phyloP scores from a whole-genome alignment of 768 basidiomycete species.

The Kwoniella botswanensis region DNA sequence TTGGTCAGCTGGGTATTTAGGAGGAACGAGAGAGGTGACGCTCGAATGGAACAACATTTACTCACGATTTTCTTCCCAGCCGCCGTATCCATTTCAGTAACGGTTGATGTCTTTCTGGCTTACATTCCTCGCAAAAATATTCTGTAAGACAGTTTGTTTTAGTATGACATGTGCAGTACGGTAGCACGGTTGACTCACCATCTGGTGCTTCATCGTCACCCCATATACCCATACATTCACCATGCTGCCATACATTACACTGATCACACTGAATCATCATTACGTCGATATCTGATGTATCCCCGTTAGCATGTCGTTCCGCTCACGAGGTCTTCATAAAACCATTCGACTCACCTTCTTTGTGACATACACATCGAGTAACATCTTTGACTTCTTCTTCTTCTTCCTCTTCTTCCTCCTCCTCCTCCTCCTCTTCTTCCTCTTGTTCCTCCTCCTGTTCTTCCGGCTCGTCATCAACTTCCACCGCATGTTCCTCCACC shows the following conservation, averaged over 20 bases:
- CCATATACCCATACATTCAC: slow-evolving; percentile 86
- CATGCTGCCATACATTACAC: slow-evolving; percentile 98
- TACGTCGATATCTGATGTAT: slow-evolving; percentile 69
- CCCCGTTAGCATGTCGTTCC: slow-evolving; percentile 2
- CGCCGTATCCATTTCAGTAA: slow-evolving; percentile 60
- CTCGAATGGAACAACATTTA: slow-evolving; percentile 11
- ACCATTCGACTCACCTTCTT: slow-evolving; percentile 37
- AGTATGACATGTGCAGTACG: not conserved
- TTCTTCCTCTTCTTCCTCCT: slow-evolving; percentile 31
- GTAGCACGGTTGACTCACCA: slow-evolving; percentile 39
- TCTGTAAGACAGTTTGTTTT: slow-evolving; percentile 61
- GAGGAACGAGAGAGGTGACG: not conserved
- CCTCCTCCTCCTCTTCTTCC: slow-evolving; percentile 30
- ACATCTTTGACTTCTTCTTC: slow-evolving; percentile 41
- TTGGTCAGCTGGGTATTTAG: not conserved
- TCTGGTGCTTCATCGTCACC: slow-evolving; percentile 62
- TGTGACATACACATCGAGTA: slow-evolving; percentile 49
- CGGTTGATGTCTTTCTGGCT: slow-evolving; percentile 80
- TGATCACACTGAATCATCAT: slow-evolving; percentile 98
- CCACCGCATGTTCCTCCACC: slow-evolving; percentile 6
- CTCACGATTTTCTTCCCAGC: slow-evolving; percentile 68
- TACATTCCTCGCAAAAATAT: slow-evolving; percentile 93
- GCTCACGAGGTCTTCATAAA: not conserved
- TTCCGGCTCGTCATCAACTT: slow-evolving; percentile 12
- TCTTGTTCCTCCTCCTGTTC: not conserved